Base-by-base conservation (phyloP, 2,329 filamentous ascomycete genomes). In the Hymenoscyphus linearis region DNA sequence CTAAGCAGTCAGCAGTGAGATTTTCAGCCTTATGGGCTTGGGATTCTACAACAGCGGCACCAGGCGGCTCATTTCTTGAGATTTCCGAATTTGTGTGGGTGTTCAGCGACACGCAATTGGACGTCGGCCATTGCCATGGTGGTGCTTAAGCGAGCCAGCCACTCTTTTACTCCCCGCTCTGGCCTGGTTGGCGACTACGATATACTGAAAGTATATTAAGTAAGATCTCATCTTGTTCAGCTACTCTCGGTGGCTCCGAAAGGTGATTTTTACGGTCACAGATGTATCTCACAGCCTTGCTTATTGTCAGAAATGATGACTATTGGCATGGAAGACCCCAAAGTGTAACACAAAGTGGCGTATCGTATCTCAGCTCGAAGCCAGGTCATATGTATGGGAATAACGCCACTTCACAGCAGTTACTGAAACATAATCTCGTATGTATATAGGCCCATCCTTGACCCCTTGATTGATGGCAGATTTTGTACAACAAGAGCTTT, bases 301-400 rank as follows among this genome's bases (percentile, higher is more conserved):
- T 50, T 50, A 50, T 50, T n/a, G 44, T 50, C 44, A 50, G 44
- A 50, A 25, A 50, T 50, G 44, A 50, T 50, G 44, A 22, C 22
- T 50, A 13, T 12, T 9, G 25, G 22, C 44, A 50, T 9, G 44
- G 44, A 22, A 22, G 12, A 50, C 10, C 6, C 18, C 18, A n/a
- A 54, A 18, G 52, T 7, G 52, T 54, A 54, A 54, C 31, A 55
- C 52, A 55, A 35, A 35, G 52, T 55, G 52, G 52, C 52, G 52
- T 27, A 9, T 31, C 27, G 16, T 18, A 36, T 34, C 31, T 55
- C 52, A 55, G 52, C 52, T 55, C 52, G 16, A 54, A 54, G 52
- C 52, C 52, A 31, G 12, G 52, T 25, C 18, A 54, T n/a, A 18
- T 55, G 34, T 55, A 36, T 55, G n/a, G 18, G 31, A 34, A 27